Conservation (phyloP, 176 grass and related monocot genomes). For the Oryza nivara region DNA sequence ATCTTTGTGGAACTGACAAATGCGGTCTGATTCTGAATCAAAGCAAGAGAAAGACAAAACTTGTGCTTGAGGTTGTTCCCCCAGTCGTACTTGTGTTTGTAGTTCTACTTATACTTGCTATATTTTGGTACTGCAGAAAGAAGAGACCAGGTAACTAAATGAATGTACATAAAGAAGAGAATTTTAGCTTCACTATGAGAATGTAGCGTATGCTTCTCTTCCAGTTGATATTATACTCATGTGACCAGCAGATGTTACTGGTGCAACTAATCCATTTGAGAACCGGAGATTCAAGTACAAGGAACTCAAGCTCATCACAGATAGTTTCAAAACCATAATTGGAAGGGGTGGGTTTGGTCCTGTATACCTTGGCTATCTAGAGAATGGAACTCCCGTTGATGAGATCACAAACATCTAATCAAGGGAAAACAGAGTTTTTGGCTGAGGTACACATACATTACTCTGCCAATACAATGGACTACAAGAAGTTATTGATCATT, state of each 20-base stretch:
- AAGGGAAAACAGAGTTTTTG: constrained; percentile 37
- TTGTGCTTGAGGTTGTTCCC: not conserved
- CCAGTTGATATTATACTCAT: not conserved
- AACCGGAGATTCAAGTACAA: constrained; percentile 38
- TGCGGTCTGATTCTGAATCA: too few species aligned
- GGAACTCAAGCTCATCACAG: constrained; percentile 49
- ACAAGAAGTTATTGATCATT: too few species aligned
- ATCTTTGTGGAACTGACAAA: too few species aligned
- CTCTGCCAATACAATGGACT: too few species aligned
- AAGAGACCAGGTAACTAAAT: constrained; percentile 9
- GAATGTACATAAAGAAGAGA: not conserved
- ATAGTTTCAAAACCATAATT: constrained; percentile 34
- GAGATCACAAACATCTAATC: constrained; percentile 12
- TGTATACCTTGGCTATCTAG: constrained; percentile 40
- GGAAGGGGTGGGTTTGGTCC: constrained; percentile 44
- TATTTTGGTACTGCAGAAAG: constrained; percentile 13
- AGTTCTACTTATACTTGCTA: not conserved
- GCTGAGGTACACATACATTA: constrained; percentile 25
- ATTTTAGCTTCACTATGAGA: not conserved
- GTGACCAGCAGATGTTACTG: not conserved
- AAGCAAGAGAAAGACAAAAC: constrained; percentile 9
- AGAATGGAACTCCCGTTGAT: constrained; percentile 38
- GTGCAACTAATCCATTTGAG: constrained; percentile 13
- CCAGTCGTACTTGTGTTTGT: not conserved
- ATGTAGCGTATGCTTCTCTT: not conserved